Base-by-base conservation (phyloP, 2,329 filamentous ascomycete species). In the Hymenoscyphus occultus region DNA sequence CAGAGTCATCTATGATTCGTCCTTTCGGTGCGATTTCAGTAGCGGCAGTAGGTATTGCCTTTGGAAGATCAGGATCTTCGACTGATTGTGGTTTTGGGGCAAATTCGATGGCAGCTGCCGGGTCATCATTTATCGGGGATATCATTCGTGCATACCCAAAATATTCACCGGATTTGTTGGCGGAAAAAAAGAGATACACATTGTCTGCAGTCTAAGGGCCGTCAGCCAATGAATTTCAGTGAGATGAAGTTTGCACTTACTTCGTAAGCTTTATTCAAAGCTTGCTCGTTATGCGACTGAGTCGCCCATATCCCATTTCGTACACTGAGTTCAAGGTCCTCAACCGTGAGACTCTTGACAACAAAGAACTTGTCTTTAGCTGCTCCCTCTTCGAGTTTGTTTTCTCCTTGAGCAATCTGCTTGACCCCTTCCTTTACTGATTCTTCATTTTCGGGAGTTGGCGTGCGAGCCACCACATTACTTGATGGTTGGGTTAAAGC, bases 111-210 rank as follows among this genome's bases (percentile, higher is more conserved):
- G 87, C 86, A 0, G 88, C 85, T 0, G 83, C 83, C 12, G 89
- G 87, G 70, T 96, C 90, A 63, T 93, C 85, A 71, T 90, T 88
- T 72, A 97, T 96, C 3, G 87, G 81, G 28, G 94, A 97, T 10
- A 83, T 81, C 94, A 98, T 98, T 45, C 90, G 87, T 22, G 93
- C 94, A 74, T 96, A 97, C 22, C 94, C 94, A 78, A 95, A 97
- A 75, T 97, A 98, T 77, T 97, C 94, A 13, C 94, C 94, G 0
- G 94, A 97, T 74, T 97, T 97, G 77, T 98, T 98, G 13, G 94
- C 94, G 1, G 94, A 98, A 76, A 98, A 98, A 14, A 98, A 86
- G 39, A 98, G 82, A 74, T 93, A 97, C 1, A 98, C 93, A 72
- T 90, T 91, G 62, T 96, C 91, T 14, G 88, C 86, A 10, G 82